Percentiles rank a stretch among this genome's conserved stretches.
These are phyloP conservation scores for Pythium scleroteichum DNA, from an alignment of 352 stramenopile genomes.

Conservation along the genomic window DNA sequence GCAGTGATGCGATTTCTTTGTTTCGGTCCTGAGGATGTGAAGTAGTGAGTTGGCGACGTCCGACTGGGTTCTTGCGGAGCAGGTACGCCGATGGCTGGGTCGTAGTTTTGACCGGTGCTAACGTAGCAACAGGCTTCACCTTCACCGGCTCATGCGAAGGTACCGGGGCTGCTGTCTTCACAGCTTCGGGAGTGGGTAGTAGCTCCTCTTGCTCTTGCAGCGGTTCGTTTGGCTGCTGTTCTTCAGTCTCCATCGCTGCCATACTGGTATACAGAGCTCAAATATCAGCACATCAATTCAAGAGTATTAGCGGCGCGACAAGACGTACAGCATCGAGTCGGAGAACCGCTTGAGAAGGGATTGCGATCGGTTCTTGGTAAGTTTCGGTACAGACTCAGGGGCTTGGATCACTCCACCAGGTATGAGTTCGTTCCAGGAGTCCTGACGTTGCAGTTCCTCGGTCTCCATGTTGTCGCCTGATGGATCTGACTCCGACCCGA, in stretches of 20 bases:
- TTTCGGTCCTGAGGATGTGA: constrained; percentile 47
- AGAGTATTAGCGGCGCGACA: too few species aligned
- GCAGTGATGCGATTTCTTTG: constrained; percentile 61
- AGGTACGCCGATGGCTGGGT: not conserved
- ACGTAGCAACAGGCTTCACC: not conserved
- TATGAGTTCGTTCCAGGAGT: constrained; percentile 20
- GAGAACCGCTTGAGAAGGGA: constrained; percentile 31
- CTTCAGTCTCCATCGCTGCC: too few species aligned
- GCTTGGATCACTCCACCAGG: not conserved
- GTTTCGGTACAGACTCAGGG: not conserved
- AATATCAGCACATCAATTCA: too few species aligned
- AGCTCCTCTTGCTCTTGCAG: not conserved
- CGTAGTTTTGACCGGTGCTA: constrained; percentile 18
- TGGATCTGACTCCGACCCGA: constrained; percentile 70
- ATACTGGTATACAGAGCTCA: not conserved
- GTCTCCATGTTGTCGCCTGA: constrained; percentile 72
- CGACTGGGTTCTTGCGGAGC: not conserved
- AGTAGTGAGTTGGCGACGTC: constrained; percentile 1
- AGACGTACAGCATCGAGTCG: constrained; percentile 32
- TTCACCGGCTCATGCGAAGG: not conserved
- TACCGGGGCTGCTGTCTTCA: not conserved
- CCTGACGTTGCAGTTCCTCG: constrained; percentile 41
- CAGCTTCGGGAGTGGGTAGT: not conserved
- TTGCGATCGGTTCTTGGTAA: constrained; percentile 22
- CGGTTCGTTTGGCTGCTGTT: not conserved